A percentile compares a stretch with the other conserved stretches of the same genome.
phyloP scores from a whole-genome alignment of 495 filamentous ascomycete species.

The Acidomyces sp. region DNA sequence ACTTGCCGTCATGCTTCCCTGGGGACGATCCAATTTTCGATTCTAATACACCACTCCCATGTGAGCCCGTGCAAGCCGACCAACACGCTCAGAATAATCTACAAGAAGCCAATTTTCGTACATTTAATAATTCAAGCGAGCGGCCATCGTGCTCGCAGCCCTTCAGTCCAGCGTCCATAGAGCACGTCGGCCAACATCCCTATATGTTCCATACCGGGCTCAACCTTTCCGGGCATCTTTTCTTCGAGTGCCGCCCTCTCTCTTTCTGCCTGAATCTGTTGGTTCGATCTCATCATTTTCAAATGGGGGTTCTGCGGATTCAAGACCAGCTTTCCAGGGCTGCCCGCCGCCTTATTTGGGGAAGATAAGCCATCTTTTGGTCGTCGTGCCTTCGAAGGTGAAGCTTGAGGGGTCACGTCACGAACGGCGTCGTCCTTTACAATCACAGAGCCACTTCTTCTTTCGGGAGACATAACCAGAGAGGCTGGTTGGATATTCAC shows the following conservation, averaged over 20 bases:
- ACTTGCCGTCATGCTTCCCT: too few species aligned
- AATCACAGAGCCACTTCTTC: background rate
- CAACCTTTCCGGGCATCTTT: slow-evolving; percentile 24
- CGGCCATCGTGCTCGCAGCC: slow-evolving; percentile 67
- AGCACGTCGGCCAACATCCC: slow-evolving; percentile 81
- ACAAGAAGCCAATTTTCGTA: too few species aligned
- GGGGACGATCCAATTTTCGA: too few species aligned
- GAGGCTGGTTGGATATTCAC: slow-evolving; percentile 17
- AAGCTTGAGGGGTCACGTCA: slow-evolving; percentile 9
- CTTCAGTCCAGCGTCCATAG: slow-evolving; percentile 80
- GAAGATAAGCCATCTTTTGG: slow-evolving; percentile 6
- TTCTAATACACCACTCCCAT: too few species aligned
- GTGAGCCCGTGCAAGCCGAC: too few species aligned
- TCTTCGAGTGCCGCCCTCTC: slow-evolving; percentile 11
- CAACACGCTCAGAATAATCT: too few species aligned
- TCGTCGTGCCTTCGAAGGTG: slow-evolving; percentile 11
- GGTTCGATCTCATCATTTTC: slow-evolving; percentile 36
- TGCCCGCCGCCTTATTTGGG: slow-evolving; percentile 20
- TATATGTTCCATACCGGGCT: slow-evolving; percentile 78
- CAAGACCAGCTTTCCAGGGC: slow-evolving; percentile 53
- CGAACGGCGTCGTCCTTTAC: background rate
- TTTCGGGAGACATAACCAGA: slow-evolving; percentile 9
- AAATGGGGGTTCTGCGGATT: slow-evolving; percentile 78
- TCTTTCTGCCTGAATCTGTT: slow-evolving; percentile 7
- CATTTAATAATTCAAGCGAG: too few species aligned